Evolutionary conservation across 2,329 filamentous ascomycete species (phyloP), one percentile per base, ranked within the genome.

Genomic region (Didymosphaeria variabile): DNA sequence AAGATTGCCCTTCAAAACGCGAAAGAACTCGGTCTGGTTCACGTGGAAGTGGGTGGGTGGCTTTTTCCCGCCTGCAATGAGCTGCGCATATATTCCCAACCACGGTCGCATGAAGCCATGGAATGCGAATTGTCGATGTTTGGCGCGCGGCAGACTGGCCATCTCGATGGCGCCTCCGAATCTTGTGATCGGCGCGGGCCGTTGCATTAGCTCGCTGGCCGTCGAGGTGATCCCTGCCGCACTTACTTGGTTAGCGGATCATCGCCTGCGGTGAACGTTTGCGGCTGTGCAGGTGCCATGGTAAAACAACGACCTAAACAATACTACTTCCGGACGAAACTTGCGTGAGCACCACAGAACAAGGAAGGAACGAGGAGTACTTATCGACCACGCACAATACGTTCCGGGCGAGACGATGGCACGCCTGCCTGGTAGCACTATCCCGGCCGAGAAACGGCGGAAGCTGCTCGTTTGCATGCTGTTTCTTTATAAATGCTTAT

Each of bases 1-100:
- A 38, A 76, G 66, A 34, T 59, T 52, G 1, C 77, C 76, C 15
- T 68, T 57, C 34, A 69, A 46, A 1, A 77, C 70, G 15, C 64
- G 56, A 55, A 76, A 72, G 58, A 69, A 77, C 58, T 78, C 76
- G 1, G 61, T 71, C 59, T 78, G 75, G 54, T 70, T 71, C 23
- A 57, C 67, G 58, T 79, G 76, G 54, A 79, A 74, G 55, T 79
- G 77, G 36, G 66, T 56, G 75, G 50, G 21, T 9, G 46, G 46
- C n/a, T 23, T 23, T 23, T 45, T 45, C 42, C 19, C n/a, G 42
- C 42, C 19, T 6, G 7, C 42, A 12, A 45, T 45, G 19, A 45
- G 42, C 42, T 45, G 23, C 38, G 38, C 38, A 40, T 40, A 40
- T 17, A 40, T 40, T 40, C 38, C 38, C 38, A 40, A 6, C 38